Base-by-base conservation (phyloP, 2,329 filamentous ascomycete species). In the Apiospora sp. region DNA sequence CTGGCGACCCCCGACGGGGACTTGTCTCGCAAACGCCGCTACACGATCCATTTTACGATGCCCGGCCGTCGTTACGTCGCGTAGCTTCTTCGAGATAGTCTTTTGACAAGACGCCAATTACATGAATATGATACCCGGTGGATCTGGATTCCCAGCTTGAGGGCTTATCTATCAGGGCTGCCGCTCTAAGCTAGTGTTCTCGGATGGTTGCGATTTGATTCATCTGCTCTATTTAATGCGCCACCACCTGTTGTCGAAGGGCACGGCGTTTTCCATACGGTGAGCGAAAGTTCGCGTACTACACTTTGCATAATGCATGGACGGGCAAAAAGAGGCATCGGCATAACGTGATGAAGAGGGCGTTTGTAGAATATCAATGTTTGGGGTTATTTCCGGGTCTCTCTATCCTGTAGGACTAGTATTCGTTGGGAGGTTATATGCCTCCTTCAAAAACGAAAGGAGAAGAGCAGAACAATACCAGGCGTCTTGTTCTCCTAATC, bases 291-390 rank as follows among this genome's bases (percentile, higher is more conserved):
- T 37, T 41, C 8, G 58, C 30, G 12, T 64, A 22, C 19, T 41
- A n/a, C 58, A 41, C 41, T 41, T 30, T 41, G 34, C 30, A 41
- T 64, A 64, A 41, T 41, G 34, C 58, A 64, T 64, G 58, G 58
- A 64, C 58, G 58, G 54, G 58, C n/a, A 22, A 64, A 64, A 64
- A 64, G 58, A 64, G 30, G 14, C 34, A 64, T 24, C 19, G 58
- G 22, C 34, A 64, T 64, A 19, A 64, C 58, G 34, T 41, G 34
- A 64, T 19, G 34, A 64, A 58, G 30, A 64, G 58, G 58, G 58
- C 58, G 58, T 64, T 64, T 64, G 58, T 64, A 64, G 58, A 64
- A 64, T 64, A 64, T 64, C 58, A 41, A 64, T 41, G 58, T 64
- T n/a, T 41, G 58, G 58, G 58, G 10, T 64, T 64, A 19, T 19